phyloP scores from a whole-genome alignment of 2,329 filamentous ascomycete genomes.

The Colletotrichum eremochloae region DNA sequence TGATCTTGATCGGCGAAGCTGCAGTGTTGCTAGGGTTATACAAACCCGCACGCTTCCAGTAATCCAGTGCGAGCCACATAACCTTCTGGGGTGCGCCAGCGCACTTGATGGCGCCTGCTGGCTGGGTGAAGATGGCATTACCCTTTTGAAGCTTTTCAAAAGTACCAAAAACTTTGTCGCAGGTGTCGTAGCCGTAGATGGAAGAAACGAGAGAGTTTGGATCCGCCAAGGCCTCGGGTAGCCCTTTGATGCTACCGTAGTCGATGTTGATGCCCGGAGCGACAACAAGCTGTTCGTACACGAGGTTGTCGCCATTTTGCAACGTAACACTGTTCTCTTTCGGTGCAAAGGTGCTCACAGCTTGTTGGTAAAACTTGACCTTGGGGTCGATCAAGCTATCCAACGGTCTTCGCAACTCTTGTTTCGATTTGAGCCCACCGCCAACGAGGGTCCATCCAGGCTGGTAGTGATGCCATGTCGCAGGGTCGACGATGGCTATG shows the following conservation, averaged over 20 bases:
- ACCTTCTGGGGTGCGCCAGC: constrained; percentile 73
- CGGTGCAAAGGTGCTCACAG: constrained; percentile 65
- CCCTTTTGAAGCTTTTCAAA: constrained; percentile 64
- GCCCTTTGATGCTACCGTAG: constrained; percentile 64
- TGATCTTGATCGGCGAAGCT: constrained; percentile 62
- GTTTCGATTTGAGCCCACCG: constrained; percentile 73
- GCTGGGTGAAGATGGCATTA: constrained; percentile 70
- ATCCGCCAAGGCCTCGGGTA: constrained; percentile 68
- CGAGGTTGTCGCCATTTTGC: constrained; percentile 66
- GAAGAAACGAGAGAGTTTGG: constrained; percentile 63
- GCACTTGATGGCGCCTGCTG: constrained; percentile 70
- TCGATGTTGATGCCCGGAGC: constrained; percentile 69
- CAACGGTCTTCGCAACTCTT: constrained; percentile 67
- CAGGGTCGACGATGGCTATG: constrained; percentile 75
- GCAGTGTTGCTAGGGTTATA: constrained; percentile 58
- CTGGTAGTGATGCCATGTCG: constrained; percentile 75
- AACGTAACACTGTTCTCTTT: constrained; percentile 70
- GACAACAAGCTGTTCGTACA: constrained; percentile 75
- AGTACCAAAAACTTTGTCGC: constrained; percentile 65
- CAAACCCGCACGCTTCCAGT: constrained; percentile 67
- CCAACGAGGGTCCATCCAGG: constrained; percentile 79
- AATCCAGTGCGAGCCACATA: constrained; percentile 72
- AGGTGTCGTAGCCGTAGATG: constrained; percentile 69
- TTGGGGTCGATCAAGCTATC: constrained; percentile 68
- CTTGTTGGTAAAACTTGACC: constrained; percentile 70